phyloP scores from a whole-genome alignment of 371 early-diverging fungal genomes.

The Rhizopus arrhizus region DNA sequence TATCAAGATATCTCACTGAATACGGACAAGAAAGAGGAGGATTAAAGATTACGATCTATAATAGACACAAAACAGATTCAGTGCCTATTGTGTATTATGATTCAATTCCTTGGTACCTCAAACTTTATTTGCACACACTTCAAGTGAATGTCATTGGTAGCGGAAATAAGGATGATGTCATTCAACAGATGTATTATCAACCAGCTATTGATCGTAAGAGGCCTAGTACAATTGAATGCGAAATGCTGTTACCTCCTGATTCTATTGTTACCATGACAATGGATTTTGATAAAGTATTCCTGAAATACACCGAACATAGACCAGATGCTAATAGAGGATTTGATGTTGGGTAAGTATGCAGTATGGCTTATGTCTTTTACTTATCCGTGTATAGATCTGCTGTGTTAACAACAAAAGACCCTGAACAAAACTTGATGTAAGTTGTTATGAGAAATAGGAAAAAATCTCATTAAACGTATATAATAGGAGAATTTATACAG shows the following conservation, averaged over 20 bases:
- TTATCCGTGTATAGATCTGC: constrained; percentile 34
- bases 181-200: constrained; percentile 61
- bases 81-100: constrained; percentile 72
- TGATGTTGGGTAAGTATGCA: constrained; percentile 72
- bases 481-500: constrained; percentile 71
- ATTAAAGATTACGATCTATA: constrained; percentile 70
- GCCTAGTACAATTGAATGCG: constrained; percentile 80
- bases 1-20: constrained; percentile 79
- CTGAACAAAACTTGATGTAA: constrained; percentile 8
- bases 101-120: constrained; percentile 89
- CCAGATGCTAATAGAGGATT: constrained; percentile 97
- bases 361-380: constrained; percentile 18
- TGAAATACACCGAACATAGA: constrained; percentile 93
- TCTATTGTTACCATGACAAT: constrained; percentile 68
- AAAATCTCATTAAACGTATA: neutral
- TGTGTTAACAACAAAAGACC: constrained; percentile 39
- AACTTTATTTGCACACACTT: constrained; percentile 87
- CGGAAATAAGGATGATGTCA: constrained; percentile 28
- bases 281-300: constrained; percentile 86
- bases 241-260: constrained; percentile 67
- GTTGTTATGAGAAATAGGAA: constrained; percentile 9
- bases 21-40: constrained; percentile 88
- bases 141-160: constrained; percentile 48
- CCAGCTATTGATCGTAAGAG: constrained; percentile 80
- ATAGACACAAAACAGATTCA: constrained; percentile 50